Evolutionary conservation across 1,284 basidiomycete genomes (phyloP), one percentile per base, ranked within the genome.

Genomic region (Lentinula novae-zelandiae): DNA sequence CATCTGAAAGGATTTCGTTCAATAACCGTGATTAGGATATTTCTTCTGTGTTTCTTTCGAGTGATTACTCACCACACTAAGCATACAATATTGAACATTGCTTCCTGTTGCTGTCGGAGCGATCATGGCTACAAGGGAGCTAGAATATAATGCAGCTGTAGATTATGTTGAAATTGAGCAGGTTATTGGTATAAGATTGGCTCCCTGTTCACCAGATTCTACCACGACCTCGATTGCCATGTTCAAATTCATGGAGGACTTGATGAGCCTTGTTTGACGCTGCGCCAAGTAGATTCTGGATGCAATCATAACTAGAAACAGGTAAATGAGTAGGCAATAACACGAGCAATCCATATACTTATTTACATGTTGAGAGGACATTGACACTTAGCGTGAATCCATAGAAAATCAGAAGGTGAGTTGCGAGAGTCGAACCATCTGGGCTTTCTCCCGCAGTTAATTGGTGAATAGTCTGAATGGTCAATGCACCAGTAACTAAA

Each of bases 61-160:
- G 27, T 27, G 27, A 27, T 6, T 39, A 55, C 59, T 50, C 27
- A 60, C 60, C 53, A 60, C 55, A 33, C 53, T 56, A 9, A 60
- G 34, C 34, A 60, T 56, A 36, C 60, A 60, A 50, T 56, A 60
- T 46, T 60, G 60, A 3, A 46, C 56, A 49, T 57, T 58, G 13
- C 34, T 36, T 13, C 56, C 56, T 22, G 52, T 31, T 27, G 56
- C 60, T 22, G 54, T 58, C 27, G 55, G 56, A 12, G 59, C 53
- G 6, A 62, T 20, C 44, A 62, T 52, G 9, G 49, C 61, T 7
- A 62, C 20, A 13, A 62, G 39, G 56, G 51, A 50, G 12, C 46
- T 38, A 9, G 61, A 59, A 40, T 62, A 62, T 7, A 62, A 20
- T 9, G 61, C 58, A 22, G 61, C 61, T 62, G 13, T 15, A 49